Percentiles rank a stretch among this genome's conserved stretches.
phyloP scores from a whole-genome alignment of 805 yeast species.

The Barnettozyma vustinii region DNA sequence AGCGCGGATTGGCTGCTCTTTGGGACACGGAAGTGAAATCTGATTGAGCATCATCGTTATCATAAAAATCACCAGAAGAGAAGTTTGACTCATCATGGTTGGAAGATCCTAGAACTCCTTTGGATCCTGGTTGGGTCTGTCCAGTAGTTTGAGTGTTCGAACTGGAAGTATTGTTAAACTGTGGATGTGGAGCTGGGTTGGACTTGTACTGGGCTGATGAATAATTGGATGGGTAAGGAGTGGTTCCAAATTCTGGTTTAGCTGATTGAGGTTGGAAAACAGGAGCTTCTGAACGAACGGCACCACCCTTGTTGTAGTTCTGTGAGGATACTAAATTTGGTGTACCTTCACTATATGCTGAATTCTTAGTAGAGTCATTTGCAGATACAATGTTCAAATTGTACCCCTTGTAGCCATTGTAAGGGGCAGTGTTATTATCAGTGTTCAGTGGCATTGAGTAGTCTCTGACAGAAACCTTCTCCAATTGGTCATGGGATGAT shows the following conservation, averaged over 20 bases:
- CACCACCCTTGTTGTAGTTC: slow-evolving; percentile 20
- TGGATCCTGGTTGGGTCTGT: not conserved
- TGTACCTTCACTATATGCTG: slow-evolving; percentile 16
- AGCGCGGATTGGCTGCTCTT: slow-evolving; percentile 62
- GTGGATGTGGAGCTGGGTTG: not conserved
- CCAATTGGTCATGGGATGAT: slow-evolving; percentile 18
- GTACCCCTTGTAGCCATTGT: slow-evolving; percentile 14
- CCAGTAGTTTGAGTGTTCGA: not conserved
- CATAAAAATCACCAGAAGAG: slow-evolving; percentile 11
- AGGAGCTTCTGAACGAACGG: slow-evolving; percentile 21
- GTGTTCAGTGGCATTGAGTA: slow-evolving; percentile 16
- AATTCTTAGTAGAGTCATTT: not conserved
- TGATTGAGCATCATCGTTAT: slow-evolving; percentile 35
- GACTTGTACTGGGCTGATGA: slow-evolving; percentile 14
- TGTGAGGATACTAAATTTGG: slow-evolving; percentile 24
- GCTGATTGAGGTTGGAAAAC: slow-evolving; percentile 20
- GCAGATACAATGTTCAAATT: slow-evolving; percentile 6
- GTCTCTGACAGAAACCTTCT: slow-evolving; percentile 21
- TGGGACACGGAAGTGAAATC: slow-evolving; percentile 78
- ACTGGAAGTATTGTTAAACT: not conserved
- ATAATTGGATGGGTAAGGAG: slow-evolving; percentile 16
- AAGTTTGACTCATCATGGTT: slow-evolving; percentile 7
- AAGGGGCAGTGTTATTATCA: slow-evolving; percentile 3
- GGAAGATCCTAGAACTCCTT: slow-evolving; percentile 10
- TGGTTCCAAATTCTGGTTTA: slow-evolving; percentile 19